Conservation (phyloP, 352 stramenopile species). For the Achlya hypogyna region DNA sequence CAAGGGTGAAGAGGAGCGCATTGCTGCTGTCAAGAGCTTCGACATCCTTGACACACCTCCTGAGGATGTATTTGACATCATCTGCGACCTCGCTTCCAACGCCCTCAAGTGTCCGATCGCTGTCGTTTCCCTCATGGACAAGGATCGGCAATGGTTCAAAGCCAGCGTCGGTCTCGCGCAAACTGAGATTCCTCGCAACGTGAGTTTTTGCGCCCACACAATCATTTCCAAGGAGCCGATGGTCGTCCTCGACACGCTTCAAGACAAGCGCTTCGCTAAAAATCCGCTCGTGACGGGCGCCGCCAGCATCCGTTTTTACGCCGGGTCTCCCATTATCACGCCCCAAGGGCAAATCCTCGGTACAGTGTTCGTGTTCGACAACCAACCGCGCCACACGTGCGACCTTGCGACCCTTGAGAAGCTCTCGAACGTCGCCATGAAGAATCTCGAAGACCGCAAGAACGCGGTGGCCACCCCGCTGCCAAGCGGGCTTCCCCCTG, state of each 20-base stretch:
- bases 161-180: conserved; percentile 73
- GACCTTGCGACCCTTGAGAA: conserved; percentile 82
- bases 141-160: conserved; percentile 85
- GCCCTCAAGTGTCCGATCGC: conserved; percentile 81
- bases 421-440: conserved; percentile 84
- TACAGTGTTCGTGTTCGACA: conserved; percentile 84
- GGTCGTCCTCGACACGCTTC: conserved; percentile 79
- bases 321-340: conserved; percentile 70
- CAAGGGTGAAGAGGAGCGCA: conserved; percentile 49
- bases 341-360: conserved; percentile 72
- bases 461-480: conserved; percentile 65
- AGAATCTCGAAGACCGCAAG: conserved; percentile 85
- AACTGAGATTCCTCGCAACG: conserved; percentile 78
- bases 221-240: conserved; percentile 86
- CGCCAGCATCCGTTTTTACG: conserved; percentile 82
- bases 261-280: conserved; percentile 81
- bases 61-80: conserved; percentile 85
- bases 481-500: conserved; percentile 29
- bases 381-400: conserved; percentile 71
- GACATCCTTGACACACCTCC: conserved; percentile 82
- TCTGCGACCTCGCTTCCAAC: conserved; percentile 79
- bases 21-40: conserved; percentile 71
- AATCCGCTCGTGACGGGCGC: conserved; percentile 77
- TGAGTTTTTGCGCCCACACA: conserved; percentile 79
- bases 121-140: conserved; percentile 72